Evolutionary conservation across 139 green algal species (phyloP).

Genomic region (Chlamydomonas eustigma): DNA sequence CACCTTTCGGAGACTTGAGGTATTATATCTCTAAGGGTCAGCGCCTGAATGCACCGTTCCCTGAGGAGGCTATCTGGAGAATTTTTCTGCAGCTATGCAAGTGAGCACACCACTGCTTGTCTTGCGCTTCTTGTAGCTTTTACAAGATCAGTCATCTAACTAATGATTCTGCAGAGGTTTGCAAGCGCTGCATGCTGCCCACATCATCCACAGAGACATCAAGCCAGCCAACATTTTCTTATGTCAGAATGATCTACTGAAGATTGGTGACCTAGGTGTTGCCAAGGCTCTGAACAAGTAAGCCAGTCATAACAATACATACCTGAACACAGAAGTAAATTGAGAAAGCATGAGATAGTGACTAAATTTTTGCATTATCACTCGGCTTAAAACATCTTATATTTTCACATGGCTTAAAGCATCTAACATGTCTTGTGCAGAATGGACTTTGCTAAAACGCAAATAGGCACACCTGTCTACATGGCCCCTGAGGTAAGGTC

Average conservation of each 20-base stretch:
- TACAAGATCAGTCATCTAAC: not conserved
- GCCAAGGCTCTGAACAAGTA: slow-evolving; percentile 63
- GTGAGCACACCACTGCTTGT: slow-evolving; percentile 13
- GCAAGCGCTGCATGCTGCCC: slow-evolving; percentile 60
- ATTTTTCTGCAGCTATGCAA: slow-evolving; percentile 69
- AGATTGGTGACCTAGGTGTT: slow-evolving; percentile 81
- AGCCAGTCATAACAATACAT: not conserved
- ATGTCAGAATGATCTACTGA: slow-evolving; percentile 60
- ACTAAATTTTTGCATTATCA: too few relatives aligned
- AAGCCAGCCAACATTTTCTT: slow-evolving; percentile 80
- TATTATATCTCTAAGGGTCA: slow-evolving; percentile 41
- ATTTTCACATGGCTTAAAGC: too few relatives aligned
- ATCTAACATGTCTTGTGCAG: not conserved
- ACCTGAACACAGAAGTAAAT: too few relatives aligned
- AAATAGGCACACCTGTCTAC: slow-evolving; percentile 79
- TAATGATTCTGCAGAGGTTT: slow-evolving; percentile 41
- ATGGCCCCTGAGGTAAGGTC: slow-evolving; percentile 75
- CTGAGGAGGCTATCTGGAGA: slow-evolving; percentile 74
- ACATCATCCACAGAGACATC: slow-evolving; percentile 74
- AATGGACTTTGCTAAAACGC: slow-evolving; percentile 61
- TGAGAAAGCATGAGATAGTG: too few relatives aligned
- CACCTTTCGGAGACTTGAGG: slow-evolving; percentile 58
- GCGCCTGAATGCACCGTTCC: slow-evolving; percentile 53
- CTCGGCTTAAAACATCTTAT: too few relatives aligned
- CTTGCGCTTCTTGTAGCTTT: not conserved